Evolutionary conservation across 768 basidiomycete genomes (phyloP), one percentile per base, ranked within the genome.

Genomic region (Kwoniella sp.): DNA sequence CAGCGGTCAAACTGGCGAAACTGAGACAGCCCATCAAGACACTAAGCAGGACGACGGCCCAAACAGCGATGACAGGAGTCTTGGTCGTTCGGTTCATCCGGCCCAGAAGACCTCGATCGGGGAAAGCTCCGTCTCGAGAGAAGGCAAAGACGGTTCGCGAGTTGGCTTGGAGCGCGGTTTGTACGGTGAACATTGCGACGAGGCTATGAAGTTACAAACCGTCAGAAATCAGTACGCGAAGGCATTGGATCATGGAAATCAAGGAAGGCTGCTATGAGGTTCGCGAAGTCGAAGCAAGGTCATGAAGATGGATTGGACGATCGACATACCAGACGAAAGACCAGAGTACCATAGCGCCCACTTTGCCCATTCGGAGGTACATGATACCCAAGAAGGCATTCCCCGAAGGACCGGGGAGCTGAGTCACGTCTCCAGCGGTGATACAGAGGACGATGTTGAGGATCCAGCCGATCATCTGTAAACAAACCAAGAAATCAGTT

Each of bases 401-500:
- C 1, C 85, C 87, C 22, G 88, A 88, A 12, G 85, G 70, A 0
- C 89, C 89, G 0, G 89, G 89, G 21, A 91, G 84, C 58, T 85
- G 64, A 62, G 68, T 58, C 54, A 72, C 69, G 48, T 76, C 71
- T 25, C 90, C 90, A 21, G 89, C 90, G 78, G 90, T 92, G 9
- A 93, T 83, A n/a, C 93, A 84, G 29, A 92, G 79, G 4, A 91
- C 88, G 67, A 95, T 89, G 79, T 93, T 95, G 64, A 92, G 83
- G 9, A 93, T 72, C 91, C 91, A 92, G 33, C 91, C 90, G 65
- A 91, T 83, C 8, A 30, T 36, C 63, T 68, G 25, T 1, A 15
- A 44, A 44, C 17, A 10, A 44, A 3, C 10, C n/a, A n/a, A n/a
- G n/a, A n/a, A n/a, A n/a, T n/a, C n/a, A n/a, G n/a, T n/a, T n/a